These are phyloP conservation scores for Coemansia sp. DNA, from an alignment of 192 early-diverging fungal species.

Conservation along the genomic window DNA sequence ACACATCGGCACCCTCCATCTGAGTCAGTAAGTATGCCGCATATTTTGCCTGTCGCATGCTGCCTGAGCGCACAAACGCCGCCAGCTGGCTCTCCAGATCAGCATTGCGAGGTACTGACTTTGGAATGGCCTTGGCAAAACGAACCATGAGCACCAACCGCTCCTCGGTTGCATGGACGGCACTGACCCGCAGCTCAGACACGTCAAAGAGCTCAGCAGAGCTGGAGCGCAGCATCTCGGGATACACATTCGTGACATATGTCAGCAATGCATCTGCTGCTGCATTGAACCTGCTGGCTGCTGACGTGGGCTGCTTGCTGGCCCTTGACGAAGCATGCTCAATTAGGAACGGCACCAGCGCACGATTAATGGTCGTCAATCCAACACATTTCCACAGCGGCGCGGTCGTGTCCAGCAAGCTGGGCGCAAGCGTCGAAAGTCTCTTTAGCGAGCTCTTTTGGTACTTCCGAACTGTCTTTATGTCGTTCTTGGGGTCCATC, in stretches of 20 bases:
- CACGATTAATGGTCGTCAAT: slow-evolving; percentile 70
- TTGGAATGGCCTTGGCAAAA: slow-evolving; percentile 66
- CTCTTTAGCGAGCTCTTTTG: slow-evolving; percentile 66
- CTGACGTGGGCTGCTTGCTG: background rate
- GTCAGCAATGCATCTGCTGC: slow-evolving; percentile 25
- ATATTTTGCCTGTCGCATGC: slow-evolving; percentile 61
- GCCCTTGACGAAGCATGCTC: slow-evolving; percentile 53
- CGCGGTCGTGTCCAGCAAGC: slow-evolving; percentile 64
- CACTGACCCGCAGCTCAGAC: slow-evolving; percentile 15
- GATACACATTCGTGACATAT: slow-evolving; percentile 33
- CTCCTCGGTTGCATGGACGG: slow-evolving; percentile 15
- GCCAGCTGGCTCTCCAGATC: slow-evolving; percentile 46
- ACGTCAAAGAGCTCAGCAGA: slow-evolving; percentile 30
- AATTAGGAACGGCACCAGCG: slow-evolving; percentile 51
- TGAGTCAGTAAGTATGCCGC: slow-evolving; percentile 69
- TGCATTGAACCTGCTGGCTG: slow-evolving; percentile 1
- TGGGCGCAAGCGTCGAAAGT: slow-evolving; percentile 59
- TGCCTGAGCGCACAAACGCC: slow-evolving; percentile 54
- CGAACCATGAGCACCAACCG: slow-evolving; percentile 56
- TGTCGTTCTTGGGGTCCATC: slow-evolving; percentile 66
- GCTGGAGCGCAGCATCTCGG: slow-evolving; percentile 38
- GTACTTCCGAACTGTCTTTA: slow-evolving; percentile 67
- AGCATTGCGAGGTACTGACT: slow-evolving; percentile 31
- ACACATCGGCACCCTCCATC: slow-evolving; percentile 41
- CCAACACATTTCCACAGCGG: slow-evolving; percentile 71